Base-by-base conservation (phyloP, 495 filamentous ascomycete species). In the Aspergillus avenaceus region DNA sequence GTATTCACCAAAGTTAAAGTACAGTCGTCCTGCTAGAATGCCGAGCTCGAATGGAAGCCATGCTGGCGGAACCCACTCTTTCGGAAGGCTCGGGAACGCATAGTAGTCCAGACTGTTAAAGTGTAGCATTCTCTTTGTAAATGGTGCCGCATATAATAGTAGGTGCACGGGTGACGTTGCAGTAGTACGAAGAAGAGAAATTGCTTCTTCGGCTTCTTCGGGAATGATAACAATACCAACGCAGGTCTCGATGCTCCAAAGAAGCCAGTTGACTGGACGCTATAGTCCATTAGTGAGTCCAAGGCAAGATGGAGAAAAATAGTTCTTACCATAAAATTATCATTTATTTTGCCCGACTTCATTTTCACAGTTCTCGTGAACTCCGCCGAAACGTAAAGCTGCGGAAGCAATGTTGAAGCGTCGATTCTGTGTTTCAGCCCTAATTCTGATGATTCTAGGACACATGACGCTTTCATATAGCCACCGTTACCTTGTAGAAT, bases 1-100 rank as follows among this genome's bases (percentile, higher is more conserved):
- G 34, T 75, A 74, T 25, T 80, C 75, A 0, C 56, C 40, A 23
- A 60, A 75, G 2, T 73, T 60, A 47, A 83, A 75, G 49, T 84
- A 85, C 0, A 84, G 61, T 1, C 79, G 64, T 1, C 80, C 81
- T 5, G 74, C 65, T 23, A 83, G 69, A 13, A 85, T 72, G 1
- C 78, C 79, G 0, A 84, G 61, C 43, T 84, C 77, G 38, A 81
- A 62, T 5, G 46, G 56, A 12, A 83, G 58, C 76, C 74, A 76
- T 3, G 50, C 36, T 0, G 77, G 78, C 4, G 71, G 55, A 14
- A 19, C 46, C 54, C 67, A 72, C 0, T 28, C 32, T 0, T 14
- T n/a, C n/a, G 34, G 34, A 8, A 51, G 49, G 2, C 27, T 32
- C 2, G 49, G 49, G n/a, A 51, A n/a, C 4, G 49, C 16, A 16